These are phyloP conservation scores for Fraxinus sp. DNA, from an alignment of 305 asterid species.

Conservation along the genomic window DNA sequence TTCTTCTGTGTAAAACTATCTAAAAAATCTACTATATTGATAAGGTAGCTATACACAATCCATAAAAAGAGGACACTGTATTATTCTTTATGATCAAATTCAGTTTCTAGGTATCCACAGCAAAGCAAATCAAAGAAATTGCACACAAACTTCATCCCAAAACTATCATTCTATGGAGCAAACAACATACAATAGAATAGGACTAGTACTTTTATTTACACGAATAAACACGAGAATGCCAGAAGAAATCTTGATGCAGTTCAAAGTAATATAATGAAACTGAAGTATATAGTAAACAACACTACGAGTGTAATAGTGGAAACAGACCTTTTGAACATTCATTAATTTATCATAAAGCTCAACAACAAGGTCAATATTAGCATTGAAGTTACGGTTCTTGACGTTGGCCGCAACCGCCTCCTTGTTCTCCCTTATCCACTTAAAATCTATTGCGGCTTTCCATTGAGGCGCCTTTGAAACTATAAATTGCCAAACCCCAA, in stretches of 20 bases:
- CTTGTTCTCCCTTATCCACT: constrained; percentile 90
- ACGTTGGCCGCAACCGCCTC: constrained; percentile 74
- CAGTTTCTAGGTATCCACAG: background rate
- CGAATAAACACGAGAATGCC: background rate
- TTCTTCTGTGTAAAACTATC: background rate
- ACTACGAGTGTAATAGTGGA: constrained; percentile 8
- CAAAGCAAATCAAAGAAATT: background rate
- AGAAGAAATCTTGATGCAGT: background rate
- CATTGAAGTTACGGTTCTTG: constrained; percentile 65
- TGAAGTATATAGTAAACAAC: background rate
- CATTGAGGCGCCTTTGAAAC: constrained; percentile 68
- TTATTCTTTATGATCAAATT: background rate
- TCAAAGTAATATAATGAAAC: background rate
- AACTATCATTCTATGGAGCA: background rate
- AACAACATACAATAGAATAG: background rate
- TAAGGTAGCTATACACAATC: background rate
- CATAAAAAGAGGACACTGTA: background rate
- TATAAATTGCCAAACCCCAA: constrained; percentile 30
- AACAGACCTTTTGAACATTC: constrained; percentile 75
- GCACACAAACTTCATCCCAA: background rate
- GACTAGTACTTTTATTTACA: background rate
- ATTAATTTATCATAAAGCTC: constrained; percentile 63
- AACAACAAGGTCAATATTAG: constrained; percentile 68
- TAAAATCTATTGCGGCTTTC: constrained; percentile 95
- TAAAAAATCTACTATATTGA: background rate